Conservation (phyloP, 148 eudicot genomes). For the Arbutus unedo region DNA sequence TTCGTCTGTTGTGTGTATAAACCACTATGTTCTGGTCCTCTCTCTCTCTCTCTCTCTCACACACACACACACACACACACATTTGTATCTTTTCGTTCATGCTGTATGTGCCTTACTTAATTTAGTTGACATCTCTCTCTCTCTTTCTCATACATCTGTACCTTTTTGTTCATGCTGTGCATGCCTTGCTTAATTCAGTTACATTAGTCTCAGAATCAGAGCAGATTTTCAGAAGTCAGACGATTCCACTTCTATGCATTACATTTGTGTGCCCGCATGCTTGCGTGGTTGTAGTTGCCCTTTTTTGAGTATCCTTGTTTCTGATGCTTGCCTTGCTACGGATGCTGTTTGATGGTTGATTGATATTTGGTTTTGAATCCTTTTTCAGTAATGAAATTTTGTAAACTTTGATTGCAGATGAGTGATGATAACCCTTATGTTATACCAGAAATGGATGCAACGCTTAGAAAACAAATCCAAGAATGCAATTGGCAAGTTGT, state of each 20-base stretch:
- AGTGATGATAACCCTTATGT: constrained; percentile 84
- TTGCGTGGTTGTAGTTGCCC: not conserved
- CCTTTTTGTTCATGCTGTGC: too few species aligned
- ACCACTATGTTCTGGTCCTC: not conserved
- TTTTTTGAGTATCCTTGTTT: not conserved
- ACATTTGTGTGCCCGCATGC: not conserved
- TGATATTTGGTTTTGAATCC: not conserved
- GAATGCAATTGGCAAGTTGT: constrained; percentile 99
- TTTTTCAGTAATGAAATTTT: not conserved
- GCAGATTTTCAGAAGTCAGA: too few species aligned
- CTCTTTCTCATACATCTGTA: too few species aligned
- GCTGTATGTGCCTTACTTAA: not conserved
- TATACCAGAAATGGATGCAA: constrained; percentile 88
- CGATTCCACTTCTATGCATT: not conserved
- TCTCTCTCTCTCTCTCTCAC: constrained; percentile 66
- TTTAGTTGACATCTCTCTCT: not conserved
- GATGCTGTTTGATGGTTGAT: not conserved
- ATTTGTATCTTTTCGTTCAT: too few species aligned
- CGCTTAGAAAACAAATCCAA: constrained; percentile 78
- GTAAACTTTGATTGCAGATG: constrained; percentile 52
- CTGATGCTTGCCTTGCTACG: not conserved
- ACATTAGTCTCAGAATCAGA: too few species aligned
- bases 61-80: too few species aligned
- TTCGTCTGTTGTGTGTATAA: not conserved
- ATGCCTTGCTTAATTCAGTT: too few species aligned